Base-by-base conservation (phyloP, 257 asterid species). In the Fraxinus pennsylvanica region DNA sequence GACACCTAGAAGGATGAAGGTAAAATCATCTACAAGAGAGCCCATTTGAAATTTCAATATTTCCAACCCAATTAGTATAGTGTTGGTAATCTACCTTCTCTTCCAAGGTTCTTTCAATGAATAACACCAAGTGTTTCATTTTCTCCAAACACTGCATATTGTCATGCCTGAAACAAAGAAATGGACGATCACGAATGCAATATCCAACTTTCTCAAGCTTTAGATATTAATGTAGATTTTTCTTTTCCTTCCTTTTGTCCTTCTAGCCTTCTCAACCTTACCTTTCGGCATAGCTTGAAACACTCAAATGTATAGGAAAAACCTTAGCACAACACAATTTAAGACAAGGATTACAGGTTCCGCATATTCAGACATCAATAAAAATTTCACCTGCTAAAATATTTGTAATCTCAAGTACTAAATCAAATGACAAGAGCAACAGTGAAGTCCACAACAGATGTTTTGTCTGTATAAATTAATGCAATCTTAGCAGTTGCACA, bases 71-170 rank as follows among this genome's bases (percentile, higher is more conserved):
- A 35, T 36, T 50, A 1, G 47, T 68, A 29, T 36, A 65, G 33
- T 6, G 50, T n/a, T 63, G 73, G 33, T 41, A 73, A 71, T 65
- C 61, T 83, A 95, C 99, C 97, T 95, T 95, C 84, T 91, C 93
- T 57, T 93, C 99, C 91, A 95, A 83, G 38, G 80, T 92, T 82
- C 88, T 95, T 84, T 95, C 97, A 63, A 93, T 85, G 87, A 95
- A 95, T 80, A 95, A 72, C 82, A 90, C 96, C 88, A 95, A 86
- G 82, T 90, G 96, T 88, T 94, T 93, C 97, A 95, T 87, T 86
- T 93, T 93, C 87, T 95, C 99, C 87, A 95, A 82, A 79, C 86
- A 93, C 84, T 93, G 93, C 90, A 93, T 85, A 82, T 95, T 93
- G 83, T 95, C 99, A 89, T 95, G 99, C 93, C 99, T 95, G 89